A percentile compares a stretch with the other conserved stretches of the same genome.
phyloP scores from a whole-genome alignment of 1,284 basidiomycete genomes.

The Volvariella surrecta region DNA sequence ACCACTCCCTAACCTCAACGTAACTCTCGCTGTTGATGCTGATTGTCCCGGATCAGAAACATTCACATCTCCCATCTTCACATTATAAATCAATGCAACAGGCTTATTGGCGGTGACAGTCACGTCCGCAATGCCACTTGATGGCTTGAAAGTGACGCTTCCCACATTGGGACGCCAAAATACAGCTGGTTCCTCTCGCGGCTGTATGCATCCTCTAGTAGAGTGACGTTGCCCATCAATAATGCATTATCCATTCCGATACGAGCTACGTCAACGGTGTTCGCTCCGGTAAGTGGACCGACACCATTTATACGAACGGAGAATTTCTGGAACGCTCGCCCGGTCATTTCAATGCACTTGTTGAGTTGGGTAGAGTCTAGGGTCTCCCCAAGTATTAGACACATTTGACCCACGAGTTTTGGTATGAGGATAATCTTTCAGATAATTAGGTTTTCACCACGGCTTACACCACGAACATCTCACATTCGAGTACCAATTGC shows the following conservation, averaged over 20 bases:
- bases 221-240: slow-evolving; percentile 32
- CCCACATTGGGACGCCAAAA: slow-evolving; percentile 16
- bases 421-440: slow-evolving; percentile 52
- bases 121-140: slow-evolving; percentile 10
- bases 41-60: slow-evolving; percentile 17
- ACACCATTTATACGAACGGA: slow-evolving; percentile 33
- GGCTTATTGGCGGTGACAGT: slow-evolving; percentile 12
- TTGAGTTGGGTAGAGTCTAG: slow-evolving; percentile 34
- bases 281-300: slow-evolving; percentile 47
- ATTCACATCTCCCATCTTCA: slow-evolving; percentile 13
- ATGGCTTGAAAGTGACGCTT: slow-evolving; percentile 13
- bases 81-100: slow-evolving; percentile 14
- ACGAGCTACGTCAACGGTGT: slow-evolving; percentile 51
- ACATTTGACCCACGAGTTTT: slow-evolving; percentile 42
- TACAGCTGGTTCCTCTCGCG: no score
- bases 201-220: slow-evolving; percentile 42
- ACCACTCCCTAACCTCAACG: slow-evolving; percentile 20
- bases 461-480: slow-evolving; percentile 5
- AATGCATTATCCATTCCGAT: slow-evolving; percentile 49
- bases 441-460: slow-evolving; percentile 10
- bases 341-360: slow-evolving; percentile 43
- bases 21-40: slow-evolving; percentile 16
- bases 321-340: slow-evolving; percentile 44
- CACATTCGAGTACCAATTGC: slow-evolving; percentile 60
- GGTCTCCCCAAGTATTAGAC: slow-evolving; percentile 44